Evolutionary conservation across 2,329 filamentous ascomycete genomes (phyloP).

Genomic region (Neoarthrinium moseri): DNA sequence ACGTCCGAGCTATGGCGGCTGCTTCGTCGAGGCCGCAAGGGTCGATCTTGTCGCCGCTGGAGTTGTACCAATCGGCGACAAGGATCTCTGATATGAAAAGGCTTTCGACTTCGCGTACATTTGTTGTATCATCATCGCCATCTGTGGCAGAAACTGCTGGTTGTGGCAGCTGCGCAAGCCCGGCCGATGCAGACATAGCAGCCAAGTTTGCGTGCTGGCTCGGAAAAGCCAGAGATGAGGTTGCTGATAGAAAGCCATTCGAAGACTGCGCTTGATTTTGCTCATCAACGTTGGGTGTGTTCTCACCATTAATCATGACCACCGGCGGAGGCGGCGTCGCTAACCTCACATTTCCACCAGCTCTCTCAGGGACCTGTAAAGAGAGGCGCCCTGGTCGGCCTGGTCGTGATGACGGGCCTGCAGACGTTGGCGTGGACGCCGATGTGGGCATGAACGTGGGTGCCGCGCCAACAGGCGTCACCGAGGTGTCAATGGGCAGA

Average conservation of each 20-base stretch:
- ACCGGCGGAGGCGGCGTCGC: conserved; percentile 57
- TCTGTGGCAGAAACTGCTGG: too few species aligned
- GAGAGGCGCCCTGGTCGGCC: conserved; percentile 51
- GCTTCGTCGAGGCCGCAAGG: conserved; percentile 51
- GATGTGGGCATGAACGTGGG: conserved; percentile 3
- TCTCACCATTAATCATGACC: conserved; percentile 24
- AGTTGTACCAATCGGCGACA: conserved; percentile 51
- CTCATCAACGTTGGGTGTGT: neutral
- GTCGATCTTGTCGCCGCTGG: conserved; percentile 39
- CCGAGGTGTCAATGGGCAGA: conserved; percentile 21
- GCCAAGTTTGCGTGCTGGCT: neutral
- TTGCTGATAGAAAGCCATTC: too few species aligned
- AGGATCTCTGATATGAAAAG: conserved; percentile 52
- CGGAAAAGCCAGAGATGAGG: too few species aligned
- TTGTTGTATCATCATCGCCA: conserved; percentile 49
- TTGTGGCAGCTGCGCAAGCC: conserved; percentile 20
- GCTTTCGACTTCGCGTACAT: conserved; percentile 55
- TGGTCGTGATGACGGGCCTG: conserved; percentile 16
- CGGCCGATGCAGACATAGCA: conserved; percentile 14
- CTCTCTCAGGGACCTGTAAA: conserved; percentile 62
- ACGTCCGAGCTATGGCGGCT: conserved; percentile 49
- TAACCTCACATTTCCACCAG: conserved; percentile 58
- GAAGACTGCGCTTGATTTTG: neutral
- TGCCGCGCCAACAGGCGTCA: conserved; percentile 23
- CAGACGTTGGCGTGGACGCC: conserved; percentile 9